Evolutionary conservation across 352 stramenopile species (phyloP), one percentile per base, ranked within the genome.

Genomic region (Porosira glacialis): DNA sequence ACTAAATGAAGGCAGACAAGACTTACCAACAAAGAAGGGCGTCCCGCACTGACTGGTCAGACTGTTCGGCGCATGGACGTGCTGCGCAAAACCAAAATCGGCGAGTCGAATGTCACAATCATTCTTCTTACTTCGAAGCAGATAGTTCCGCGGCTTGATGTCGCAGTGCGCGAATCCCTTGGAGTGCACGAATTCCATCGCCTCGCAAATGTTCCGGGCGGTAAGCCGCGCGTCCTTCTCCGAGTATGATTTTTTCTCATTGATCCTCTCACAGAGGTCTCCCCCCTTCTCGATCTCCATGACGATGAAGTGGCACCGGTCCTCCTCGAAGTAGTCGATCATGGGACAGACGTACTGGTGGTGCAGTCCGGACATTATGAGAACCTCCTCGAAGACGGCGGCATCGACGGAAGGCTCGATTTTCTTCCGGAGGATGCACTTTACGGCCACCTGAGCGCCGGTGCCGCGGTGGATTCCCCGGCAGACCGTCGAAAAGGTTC

Each of bases 271-370:
- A 82, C 98, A 98, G 7, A 98, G 79, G 78, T 98, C 95, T 48
- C 94, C 94, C 36, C 96, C 96, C 30, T 93, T 93, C 88, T 98
- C 97, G 41, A 97, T 93, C 81, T 99, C 96, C 31, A 97, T 98
- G 0, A 99, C 94, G 44, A 99, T 85, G 83, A 98, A 98, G 81
- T 97, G 98, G 72, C 96, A 78, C 35, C 62, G 30, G 50, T 82
- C 68, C 53, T 82, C 85, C 55, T 93, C 87, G 47, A 90, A 93
- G 69, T 92, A 93, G 45, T 91, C 87, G 75, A 90, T 86, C 31
- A 93, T 77, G 6, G 79, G 82, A 33, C 89, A 83, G 59, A 93
- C 89, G 61, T 90, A 87, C 45, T 71, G 76, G 55, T 93, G 87
- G 11, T 86, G 76, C 4, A 93, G 53, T 24, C 70, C 75, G 19